phyloP scores from a whole-genome alignment of 225 moss, liverwort and hornwort genomes.

The Straminergon stramineum region DNA sequence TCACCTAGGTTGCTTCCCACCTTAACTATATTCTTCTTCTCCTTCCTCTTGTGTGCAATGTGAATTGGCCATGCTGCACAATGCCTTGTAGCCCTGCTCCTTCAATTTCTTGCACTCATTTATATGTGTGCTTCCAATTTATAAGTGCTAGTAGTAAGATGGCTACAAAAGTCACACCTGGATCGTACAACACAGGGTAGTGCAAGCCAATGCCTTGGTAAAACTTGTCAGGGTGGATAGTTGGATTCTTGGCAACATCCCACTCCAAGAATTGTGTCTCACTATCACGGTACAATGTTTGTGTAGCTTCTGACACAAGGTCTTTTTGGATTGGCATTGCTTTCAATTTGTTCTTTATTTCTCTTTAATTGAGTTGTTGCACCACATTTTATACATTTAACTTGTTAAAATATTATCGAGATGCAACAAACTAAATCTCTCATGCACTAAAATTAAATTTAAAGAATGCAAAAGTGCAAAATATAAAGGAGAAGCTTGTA shows the following conservation, averaged over 20 bases:
- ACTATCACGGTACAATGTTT: neutral
- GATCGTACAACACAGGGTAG: neutral
- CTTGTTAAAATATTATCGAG: neutral
- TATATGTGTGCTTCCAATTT: neutral
- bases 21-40: neutral
- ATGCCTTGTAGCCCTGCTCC: neutral
- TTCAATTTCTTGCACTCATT: neutral
- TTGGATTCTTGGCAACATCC: neutral
- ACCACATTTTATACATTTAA: neutral
- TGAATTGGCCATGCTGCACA: slow-evolving; percentile 9
- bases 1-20: rapidly evolving
- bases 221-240: neutral
- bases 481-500: neutral
- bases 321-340: neutral
- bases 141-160: neutral
- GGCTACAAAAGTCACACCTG: neutral
- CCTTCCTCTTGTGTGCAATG: neutral
- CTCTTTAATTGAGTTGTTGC: neutral
- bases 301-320: neutral
- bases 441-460: neutral
- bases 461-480: neutral
- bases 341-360: neutral
- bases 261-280: neutral
- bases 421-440: neutral
- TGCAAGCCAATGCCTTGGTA: neutral